phyloP scores from a whole-genome alignment of 192 early-diverging fungal species.

The Gigaspora rosea region DNA sequence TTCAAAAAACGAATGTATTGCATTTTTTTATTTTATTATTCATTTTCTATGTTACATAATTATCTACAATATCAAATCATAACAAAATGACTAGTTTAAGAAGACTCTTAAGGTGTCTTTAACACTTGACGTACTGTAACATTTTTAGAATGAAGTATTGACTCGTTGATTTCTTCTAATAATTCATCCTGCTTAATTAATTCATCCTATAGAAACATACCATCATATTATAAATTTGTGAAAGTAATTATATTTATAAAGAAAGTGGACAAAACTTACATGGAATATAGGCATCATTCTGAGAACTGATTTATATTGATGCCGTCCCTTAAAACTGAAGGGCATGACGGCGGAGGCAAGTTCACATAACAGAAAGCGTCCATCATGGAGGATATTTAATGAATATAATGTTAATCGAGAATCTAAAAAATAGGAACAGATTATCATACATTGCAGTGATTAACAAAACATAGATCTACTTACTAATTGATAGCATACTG shows the following conservation, averaged over 20 bases:
- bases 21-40: slow-evolving; percentile 21
- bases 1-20: slow-evolving; percentile 8
- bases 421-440: slow-evolving; percentile 28
- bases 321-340: slow-evolving; percentile 31
- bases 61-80: no score
- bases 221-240: slow-evolving; percentile 19
- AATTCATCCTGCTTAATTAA: slow-evolving; percentile 22
- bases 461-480: slow-evolving; percentile 26
- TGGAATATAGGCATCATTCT: slow-evolving; percentile 22
- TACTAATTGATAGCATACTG: slow-evolving; percentile 27
- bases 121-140: slow-evolving; percentile 30
- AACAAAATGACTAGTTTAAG: background rate
- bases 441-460: slow-evolving; percentile 15
- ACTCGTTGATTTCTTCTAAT: slow-evolving; percentile 27
- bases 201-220: slow-evolving; percentile 29
- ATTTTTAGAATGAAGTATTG: slow-evolving; percentile 20
- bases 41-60: slow-evolving; percentile 10
- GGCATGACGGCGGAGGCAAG: slow-evolving; percentile 27
- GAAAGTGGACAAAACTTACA: slow-evolving; percentile 12
- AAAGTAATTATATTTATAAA: slow-evolving; percentile 16
- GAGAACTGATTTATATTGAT: slow-evolving; percentile 23
- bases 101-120: slow-evolving; percentile 15
- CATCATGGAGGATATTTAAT: slow-evolving; percentile 29
- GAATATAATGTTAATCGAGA: slow-evolving; percentile 27
- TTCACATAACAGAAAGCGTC: slow-evolving; percentile 18